Conservation (phyloP, 345 rosid genomes). For the Raphanus sativus region DNA sequence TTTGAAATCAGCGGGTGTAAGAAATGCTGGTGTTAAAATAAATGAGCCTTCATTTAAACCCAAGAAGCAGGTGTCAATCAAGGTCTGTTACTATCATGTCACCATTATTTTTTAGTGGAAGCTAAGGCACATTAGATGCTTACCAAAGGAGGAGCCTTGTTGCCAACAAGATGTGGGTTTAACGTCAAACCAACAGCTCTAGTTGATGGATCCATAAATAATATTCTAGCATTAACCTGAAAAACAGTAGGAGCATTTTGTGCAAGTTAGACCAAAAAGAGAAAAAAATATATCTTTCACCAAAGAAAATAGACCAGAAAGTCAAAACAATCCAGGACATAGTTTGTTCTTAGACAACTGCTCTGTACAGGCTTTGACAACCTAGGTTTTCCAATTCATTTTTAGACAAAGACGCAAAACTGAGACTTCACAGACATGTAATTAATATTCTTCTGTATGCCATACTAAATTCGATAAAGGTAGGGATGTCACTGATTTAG, state of each 20-base stretch:
- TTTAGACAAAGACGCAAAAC: not conserved
- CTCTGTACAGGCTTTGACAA: not conserved
- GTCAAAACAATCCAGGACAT: not conserved
- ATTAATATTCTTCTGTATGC: not conserved
- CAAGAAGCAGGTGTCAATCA: slow-evolving; percentile 1
- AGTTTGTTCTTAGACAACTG: slow-evolving; percentile 4
- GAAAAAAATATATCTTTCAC: slow-evolving; percentile 10
- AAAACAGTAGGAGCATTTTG: slow-evolving; percentile 13
- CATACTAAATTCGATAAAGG: not conserved
- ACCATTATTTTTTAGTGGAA: slow-evolving; percentile 9
- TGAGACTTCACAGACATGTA: not conserved
- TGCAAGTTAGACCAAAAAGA: not conserved
- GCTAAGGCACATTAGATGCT: slow-evolving; percentile 32
- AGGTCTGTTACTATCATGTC: not conserved
- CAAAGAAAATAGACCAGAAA: not conserved
- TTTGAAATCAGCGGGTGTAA: not conserved
- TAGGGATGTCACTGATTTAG: not conserved
- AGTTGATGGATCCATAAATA: slow-evolving; percentile 86
- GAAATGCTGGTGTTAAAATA: slow-evolving; percentile 1
- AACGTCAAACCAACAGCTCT: slow-evolving; percentile 96
- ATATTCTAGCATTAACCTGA: slow-evolving; percentile 89
- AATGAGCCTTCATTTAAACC: slow-evolving; percentile 1
- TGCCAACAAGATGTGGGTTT: slow-evolving; percentile 76
- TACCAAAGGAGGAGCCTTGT: slow-evolving; percentile 78
- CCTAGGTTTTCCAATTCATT: not conserved